Conservation (phyloP, 768 basidiomycete genomes). For the Calocybe indica region DNA sequence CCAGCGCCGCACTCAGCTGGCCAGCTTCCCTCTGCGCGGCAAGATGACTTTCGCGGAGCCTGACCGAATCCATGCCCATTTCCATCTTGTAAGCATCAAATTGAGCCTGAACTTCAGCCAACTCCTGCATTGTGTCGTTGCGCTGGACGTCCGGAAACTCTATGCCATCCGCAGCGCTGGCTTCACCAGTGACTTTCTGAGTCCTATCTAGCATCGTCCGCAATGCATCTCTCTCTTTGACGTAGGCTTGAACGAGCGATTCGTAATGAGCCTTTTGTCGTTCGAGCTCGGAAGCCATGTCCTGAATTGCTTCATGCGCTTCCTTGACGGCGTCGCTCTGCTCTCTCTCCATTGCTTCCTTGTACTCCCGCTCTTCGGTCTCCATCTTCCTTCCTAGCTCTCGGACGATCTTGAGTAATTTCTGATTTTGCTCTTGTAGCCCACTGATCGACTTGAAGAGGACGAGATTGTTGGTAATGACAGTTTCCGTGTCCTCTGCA, state of each 20-base stretch:
- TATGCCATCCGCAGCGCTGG: constrained; percentile 11
- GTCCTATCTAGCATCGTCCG: constrained; percentile 64
- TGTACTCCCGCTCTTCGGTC: constrained; percentile 72
- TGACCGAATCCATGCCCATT: constrained; percentile 71
- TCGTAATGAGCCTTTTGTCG: constrained; percentile 68
- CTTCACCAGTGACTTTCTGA: constrained; percentile 23
- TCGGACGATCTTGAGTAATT: constrained; percentile 75
- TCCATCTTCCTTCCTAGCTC: constrained; percentile 85
- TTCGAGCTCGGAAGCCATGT: constrained; percentile 74
- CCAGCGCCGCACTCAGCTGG: constrained; percentile 58
- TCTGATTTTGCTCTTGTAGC: constrained; percentile 91
- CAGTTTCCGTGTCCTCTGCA: constrained; percentile 58
- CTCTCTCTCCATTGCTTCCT: constrained; percentile 62
- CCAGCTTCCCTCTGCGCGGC: constrained; percentile 64
- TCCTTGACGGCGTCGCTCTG: constrained; percentile 79
- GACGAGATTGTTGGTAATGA: constrained; percentile 87
- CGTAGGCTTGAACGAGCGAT: constrained; percentile 68
- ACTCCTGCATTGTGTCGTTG: constrained; percentile 45
- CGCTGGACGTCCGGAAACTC: constrained; percentile 9
- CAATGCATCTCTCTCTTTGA: constrained; percentile 85
- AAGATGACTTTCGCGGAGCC: constrained; percentile 65
- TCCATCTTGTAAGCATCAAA: constrained; percentile 79
- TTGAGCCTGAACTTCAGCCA: constrained; percentile 70
- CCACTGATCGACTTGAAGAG: constrained; percentile 74
- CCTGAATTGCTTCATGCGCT: constrained; percentile 82